Evolutionary conservation across 2,329 filamentous ascomycete species (phyloP).

Genomic region (Botrytis deweyae): DNA sequence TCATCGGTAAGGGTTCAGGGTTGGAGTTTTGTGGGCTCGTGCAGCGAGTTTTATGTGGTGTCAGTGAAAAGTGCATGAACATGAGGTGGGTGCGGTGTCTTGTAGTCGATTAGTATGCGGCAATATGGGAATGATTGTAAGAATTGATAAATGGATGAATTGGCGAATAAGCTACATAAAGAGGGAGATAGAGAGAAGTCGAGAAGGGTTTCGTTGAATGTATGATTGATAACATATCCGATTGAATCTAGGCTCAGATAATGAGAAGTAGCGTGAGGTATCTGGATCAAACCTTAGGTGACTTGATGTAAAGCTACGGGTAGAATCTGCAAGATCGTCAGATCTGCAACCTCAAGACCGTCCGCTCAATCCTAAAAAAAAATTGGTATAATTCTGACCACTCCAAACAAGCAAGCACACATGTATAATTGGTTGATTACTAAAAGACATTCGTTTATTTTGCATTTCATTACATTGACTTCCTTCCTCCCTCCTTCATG

Average conservation of each 20-base stretch:
- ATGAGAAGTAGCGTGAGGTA: not conserved
- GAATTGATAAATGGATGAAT: not conserved
- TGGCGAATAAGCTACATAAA: not conserved
- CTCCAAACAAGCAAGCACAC: not conserved
- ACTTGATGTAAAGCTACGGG: not conserved
- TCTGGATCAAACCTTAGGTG: not conserved
- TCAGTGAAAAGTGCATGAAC: conserved; percentile 6
- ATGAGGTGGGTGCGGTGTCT: conserved; percentile 7
- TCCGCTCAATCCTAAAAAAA: no score
- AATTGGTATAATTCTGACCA: no score
- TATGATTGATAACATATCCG: not conserved
- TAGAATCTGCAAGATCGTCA: not conserved
- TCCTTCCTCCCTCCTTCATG: not conserved
- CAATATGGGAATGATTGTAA: not conserved
- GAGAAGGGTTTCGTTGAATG: not conserved
- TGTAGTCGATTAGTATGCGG: not conserved
- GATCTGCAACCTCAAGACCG: not conserved
- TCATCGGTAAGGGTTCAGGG: not conserved
- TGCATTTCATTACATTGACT: not conserved
- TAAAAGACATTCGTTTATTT: not conserved
- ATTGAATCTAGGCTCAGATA: not conserved
- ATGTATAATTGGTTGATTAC: not conserved
- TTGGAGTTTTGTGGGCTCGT: not conserved
- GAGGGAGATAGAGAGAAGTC: not conserved
- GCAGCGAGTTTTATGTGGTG: not conserved